Evolutionary conservation across 345 rosid genomes (phyloP), one percentile per base, ranked within the genome.

Genomic region (Pistacia atlantica): DNA sequence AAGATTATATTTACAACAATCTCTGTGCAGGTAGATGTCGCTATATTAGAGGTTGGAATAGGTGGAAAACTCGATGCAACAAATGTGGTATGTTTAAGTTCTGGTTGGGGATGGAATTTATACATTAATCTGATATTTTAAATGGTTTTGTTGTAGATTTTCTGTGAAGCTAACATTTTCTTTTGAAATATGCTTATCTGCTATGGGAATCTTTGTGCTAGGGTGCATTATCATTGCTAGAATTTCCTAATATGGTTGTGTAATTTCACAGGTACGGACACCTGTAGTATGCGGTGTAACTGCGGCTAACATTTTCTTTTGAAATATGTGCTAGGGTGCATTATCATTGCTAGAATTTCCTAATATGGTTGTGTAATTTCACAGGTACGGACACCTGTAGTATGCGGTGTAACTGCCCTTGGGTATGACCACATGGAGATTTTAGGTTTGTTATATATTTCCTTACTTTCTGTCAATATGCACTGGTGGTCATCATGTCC

Each of bases 351-450:
- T 5, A 18, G 58, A 60, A 37, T 37, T 18, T 68, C 65, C 74
- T 78, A 56, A 82, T 49, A 55, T 52, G 49, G 59, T 28, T 65
- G 52, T 68, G 58, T 80, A 38, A 67, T 62, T 17, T 55, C 80
- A 67, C 89, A 96, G 99, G 89, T 96, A 78, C 87, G 84, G 78
- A 80, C 77, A 77, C 99, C 99, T 59, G 67, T 92, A 28, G 97
- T 96, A 0, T 96, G 99, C 67, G 99, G 97, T 78, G 78, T 96
- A 79, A 55, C 95, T 77, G 94, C 98, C 75, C 97, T 96, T 63
- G 99, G 99, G 57, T 96, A 91, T 84, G 99, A 96, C 79, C 99
- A 96, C 85, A 96, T 91, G 98, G 99, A 96, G 88, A 96, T 96
- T 81, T 97, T 96, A 72, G 99, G 99, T 96, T 87, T 84, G 99